A percentile compares a stretch with the other conserved stretches of the same genome.
Evolutionary conservation across 306 rosid species (phyloP).

Genomic region (Castanea sativa): DNA sequence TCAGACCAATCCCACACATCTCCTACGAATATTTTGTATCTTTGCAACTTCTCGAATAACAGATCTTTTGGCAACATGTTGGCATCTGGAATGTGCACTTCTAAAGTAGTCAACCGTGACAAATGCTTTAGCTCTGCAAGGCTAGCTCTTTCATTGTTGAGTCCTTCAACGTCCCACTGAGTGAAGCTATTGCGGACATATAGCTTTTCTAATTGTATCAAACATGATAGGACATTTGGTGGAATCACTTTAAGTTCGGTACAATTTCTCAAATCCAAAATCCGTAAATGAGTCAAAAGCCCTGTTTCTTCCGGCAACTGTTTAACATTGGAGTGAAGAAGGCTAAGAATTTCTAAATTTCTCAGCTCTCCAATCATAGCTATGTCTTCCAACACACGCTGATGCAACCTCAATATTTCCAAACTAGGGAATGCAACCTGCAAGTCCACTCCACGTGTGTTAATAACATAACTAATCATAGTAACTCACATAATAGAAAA

Average conservation of each 20-base stretch:
- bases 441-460: no score
- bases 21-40: conserved; percentile 4
- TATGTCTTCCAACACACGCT: neutral
- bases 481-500: no score
- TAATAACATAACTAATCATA: no score
- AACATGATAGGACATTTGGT: neutral
- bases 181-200: neutral
- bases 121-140: neutral
- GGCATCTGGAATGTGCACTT: neutral
- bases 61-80: neutral
- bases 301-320: neutral
- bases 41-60: neutral
- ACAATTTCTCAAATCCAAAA: neutral
- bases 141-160: neutral
- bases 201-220: neutral
- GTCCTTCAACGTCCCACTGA: neutral
- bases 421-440: no score
- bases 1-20: neutral
- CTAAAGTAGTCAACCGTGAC: neutral
- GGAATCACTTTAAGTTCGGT: neutral
- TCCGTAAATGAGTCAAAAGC: neutral
- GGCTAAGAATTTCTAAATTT: neutral
- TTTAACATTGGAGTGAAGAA: rapidly evolving
- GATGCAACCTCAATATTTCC: neutral
- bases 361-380: neutral